These are phyloP conservation scores for Sporothrix inflata DNA, from an alignment of 2,329 filamentous ascomycete genomes.

Conservation along the genomic window DNA sequence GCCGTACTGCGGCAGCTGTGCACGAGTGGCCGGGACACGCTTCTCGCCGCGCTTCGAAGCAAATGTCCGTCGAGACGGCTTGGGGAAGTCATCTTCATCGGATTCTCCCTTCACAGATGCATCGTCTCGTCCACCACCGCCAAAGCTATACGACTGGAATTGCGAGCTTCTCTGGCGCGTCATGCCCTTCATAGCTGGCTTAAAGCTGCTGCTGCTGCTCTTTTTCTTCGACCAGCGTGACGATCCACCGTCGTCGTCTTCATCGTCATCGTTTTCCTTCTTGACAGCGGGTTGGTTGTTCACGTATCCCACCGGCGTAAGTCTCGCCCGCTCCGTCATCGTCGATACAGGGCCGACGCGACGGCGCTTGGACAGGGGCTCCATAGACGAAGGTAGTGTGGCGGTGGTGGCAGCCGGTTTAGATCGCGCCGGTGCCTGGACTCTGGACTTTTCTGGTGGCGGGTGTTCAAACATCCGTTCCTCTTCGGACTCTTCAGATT, in stretches of 20 bases:
- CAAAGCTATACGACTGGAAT: slow-evolving; percentile 33
- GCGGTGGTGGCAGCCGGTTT: not conserved
- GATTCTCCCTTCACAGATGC: not conserved
- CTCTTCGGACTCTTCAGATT: slow-evolving; percentile 6
- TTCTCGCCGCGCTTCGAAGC: not conserved
- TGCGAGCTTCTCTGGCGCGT: slow-evolving; percentile 33
- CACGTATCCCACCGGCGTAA: slow-evolving; percentile 7
- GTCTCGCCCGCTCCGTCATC: slow-evolving; percentile 23
- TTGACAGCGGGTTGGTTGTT: not conserved
- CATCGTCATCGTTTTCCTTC: slow-evolving; percentile 29
- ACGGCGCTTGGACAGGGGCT: slow-evolving; percentile 25
- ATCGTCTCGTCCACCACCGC: slow-evolving; percentile 2
- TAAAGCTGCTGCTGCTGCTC: slow-evolving; percentile 10
- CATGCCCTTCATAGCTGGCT: slow-evolving; percentile 32
- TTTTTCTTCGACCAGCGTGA: slow-evolving; percentile 26
- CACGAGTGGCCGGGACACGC: slow-evolving; percentile 14
- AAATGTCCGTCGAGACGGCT: slow-evolving; percentile 1
- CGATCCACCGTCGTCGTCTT: slow-evolving; percentile 29
- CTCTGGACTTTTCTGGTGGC: not conserved
- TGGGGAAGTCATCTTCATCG: not conserved
- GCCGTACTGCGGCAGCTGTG: slow-evolving; percentile 20
- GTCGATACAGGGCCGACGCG: slow-evolving; percentile 4
- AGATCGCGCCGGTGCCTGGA: not conserved
- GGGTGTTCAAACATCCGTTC: not conserved
- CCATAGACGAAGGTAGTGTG: not conserved